Conservation (phyloP, 2,329 filamentous ascomycete genomes). For the Fusarium cicatricum region DNA sequence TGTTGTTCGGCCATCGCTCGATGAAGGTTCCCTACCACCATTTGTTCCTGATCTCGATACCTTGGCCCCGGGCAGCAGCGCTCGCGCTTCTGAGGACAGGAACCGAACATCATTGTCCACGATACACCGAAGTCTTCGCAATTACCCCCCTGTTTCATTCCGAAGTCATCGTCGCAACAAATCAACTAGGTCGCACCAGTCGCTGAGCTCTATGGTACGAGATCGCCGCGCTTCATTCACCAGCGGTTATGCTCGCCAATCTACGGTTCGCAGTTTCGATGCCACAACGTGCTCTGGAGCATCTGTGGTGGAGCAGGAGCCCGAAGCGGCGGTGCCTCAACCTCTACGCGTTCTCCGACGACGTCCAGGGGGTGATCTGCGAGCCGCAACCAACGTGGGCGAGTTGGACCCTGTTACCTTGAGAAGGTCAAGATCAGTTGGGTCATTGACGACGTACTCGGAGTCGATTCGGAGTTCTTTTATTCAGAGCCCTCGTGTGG, state of each 20-base stretch:
- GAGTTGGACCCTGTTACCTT: constrained; percentile 63
- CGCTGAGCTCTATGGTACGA: constrained; percentile 60
- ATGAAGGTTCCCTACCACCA: constrained; percentile 54
- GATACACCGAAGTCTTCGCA: constrained; percentile 36
- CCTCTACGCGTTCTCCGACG: constrained; percentile 73
- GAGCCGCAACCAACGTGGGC: constrained; percentile 71
- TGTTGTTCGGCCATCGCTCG: constrained; percentile 47
- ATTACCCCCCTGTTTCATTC: constrained; percentile 43
- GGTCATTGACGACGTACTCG: constrained; percentile 66
- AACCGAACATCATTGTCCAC: constrained; percentile 44
- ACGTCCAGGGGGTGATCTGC: constrained; percentile 77
- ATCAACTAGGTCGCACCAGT: constrained; percentile 59
- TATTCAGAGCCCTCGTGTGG: constrained; percentile 52
- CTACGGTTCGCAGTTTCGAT: constrained; percentile 67
- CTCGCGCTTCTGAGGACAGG: constrained; percentile 46
- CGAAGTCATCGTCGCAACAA: constrained; percentile 54
- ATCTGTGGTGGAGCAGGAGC: constrained; percentile 58
- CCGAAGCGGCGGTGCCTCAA: constrained; percentile 50
- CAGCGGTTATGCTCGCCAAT: constrained; percentile 60
- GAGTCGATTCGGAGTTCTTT: constrained; percentile 69
- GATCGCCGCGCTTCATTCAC: constrained; percentile 68
- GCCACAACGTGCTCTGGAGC: constrained; percentile 60
- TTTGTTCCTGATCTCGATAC: constrained; percentile 58
- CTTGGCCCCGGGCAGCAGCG: constrained; percentile 42
- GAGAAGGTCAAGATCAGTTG: constrained; percentile 64